These are phyloP conservation scores for Starmerella geochares DNA, from an alignment of 805 yeast species.

Conservation along the genomic window DNA sequence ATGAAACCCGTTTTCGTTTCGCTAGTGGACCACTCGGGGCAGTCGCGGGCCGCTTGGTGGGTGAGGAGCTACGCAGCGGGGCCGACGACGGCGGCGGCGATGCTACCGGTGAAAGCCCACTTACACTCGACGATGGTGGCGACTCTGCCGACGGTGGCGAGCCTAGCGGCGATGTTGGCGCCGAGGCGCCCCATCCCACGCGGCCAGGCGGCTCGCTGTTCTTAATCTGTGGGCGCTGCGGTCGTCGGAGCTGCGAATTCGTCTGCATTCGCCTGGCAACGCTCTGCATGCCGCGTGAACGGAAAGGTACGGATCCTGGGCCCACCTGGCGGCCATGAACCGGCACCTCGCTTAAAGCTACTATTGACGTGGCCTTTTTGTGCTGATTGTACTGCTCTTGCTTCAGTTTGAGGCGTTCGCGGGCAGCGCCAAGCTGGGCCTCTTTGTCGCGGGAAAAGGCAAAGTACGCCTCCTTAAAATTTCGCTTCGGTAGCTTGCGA, in stretches of 20 bases:
- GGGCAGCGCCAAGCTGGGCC: conserved; percentile 38
- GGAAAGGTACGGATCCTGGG: conserved; percentile 7
- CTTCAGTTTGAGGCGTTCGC: conserved; percentile 30
- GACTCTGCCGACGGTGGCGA: background rate
- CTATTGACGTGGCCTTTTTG: conserved; percentile 25
- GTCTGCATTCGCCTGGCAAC: conserved; percentile 21
- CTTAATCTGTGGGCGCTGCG: conserved; percentile 5
- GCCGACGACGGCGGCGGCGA: background rate
- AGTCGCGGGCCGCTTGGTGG: background rate
- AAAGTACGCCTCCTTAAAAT: conserved; percentile 27
- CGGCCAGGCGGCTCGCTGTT: too few species aligned
- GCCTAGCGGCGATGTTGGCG: background rate
- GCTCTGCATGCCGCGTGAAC: conserved; percentile 25
- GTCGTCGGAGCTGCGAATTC: conserved; percentile 6
- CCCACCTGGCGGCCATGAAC: conserved; percentile 1
- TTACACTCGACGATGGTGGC: background rate
- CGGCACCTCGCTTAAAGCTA: conserved; percentile 21
- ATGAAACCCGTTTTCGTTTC: conserved; percentile 13
- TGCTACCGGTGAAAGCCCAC: background rate
- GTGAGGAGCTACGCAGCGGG: background rate
- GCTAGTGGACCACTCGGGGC: background rate
- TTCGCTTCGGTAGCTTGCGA: conserved; percentile 27
- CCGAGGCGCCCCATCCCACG: background rate
- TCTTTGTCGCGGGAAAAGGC: conserved; percentile 33
- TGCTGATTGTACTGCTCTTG: conserved; percentile 27